These are phyloP conservation scores for Eudorina sp. DNA, from an alignment of 139 green algal species.

Conservation along the genomic window DNA sequence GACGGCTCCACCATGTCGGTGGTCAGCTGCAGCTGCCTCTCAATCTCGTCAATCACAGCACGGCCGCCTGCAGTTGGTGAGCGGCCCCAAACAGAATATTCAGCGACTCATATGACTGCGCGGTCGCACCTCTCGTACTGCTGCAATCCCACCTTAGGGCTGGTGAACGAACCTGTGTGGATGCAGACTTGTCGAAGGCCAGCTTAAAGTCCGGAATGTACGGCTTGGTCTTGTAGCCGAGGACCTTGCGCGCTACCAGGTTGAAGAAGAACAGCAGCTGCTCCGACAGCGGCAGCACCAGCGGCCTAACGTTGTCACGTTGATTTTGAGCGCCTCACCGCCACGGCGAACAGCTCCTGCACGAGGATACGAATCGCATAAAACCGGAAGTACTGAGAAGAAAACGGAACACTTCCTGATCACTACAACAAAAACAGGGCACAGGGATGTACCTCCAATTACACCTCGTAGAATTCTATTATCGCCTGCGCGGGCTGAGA, in stretches of 20 bases:
- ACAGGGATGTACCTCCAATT: too few species aligned
- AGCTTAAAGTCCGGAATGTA: conserved; percentile 99
- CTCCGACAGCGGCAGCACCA: conserved; percentile 95
- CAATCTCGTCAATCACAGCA: conserved; percentile 96
- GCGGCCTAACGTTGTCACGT: conserved; percentile 97
- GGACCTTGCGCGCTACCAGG: conserved; percentile 88
- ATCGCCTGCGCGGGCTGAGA: too few species aligned
- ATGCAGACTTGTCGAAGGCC: conserved; percentile 98
- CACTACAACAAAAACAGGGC: too few species aligned
- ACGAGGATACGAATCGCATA: too few species aligned
- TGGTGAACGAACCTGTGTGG: conserved; percentile 95
- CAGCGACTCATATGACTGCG: too few species aligned
- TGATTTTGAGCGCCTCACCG: conserved; percentile 87
- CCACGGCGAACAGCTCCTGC: conserved; percentile 94
- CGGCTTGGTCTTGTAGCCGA: conserved; percentile 63
- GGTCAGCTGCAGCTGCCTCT: conserved; percentile 91
- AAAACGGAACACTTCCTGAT: too few species aligned
- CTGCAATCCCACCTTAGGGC: too few species aligned
- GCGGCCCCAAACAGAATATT: too few species aligned
- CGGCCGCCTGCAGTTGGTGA: conserved; percentile 82
- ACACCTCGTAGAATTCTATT: too few species aligned
- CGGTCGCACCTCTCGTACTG: too few species aligned
- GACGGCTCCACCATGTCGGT: conserved; percentile 78
- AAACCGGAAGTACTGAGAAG: too few species aligned
- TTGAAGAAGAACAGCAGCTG: conserved; percentile 95